phyloP scores from a whole-genome alignment of 441 rosid species.

The Cnidoscolus chayamansa region DNA sequence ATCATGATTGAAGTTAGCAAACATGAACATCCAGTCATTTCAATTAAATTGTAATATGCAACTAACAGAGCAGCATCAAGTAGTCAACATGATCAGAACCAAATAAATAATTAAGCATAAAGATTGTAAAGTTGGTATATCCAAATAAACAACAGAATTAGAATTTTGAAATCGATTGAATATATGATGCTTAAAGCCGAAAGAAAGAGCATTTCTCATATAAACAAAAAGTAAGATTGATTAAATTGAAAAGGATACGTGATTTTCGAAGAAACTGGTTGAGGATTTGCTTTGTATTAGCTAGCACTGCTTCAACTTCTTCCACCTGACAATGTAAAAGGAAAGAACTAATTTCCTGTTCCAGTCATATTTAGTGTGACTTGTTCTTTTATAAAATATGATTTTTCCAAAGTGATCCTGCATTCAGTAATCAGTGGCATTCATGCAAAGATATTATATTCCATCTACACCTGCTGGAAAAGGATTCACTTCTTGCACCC shows the following conservation, averaged over 20 bases:
- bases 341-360: conserved; percentile 17
- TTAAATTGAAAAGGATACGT: conserved; percentile 55
- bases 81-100: conserved; percentile 1
- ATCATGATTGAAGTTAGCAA: background rate
- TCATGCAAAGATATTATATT: background rate
- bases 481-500: background rate
- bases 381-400: background rate
- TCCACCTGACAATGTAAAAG: conserved; percentile 48
- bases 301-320: conserved; percentile 86
- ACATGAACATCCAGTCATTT: background rate
- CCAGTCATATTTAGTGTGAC: conserved; percentile 2
- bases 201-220: conserved; percentile 11
- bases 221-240: conserved; percentile 1
- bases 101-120: background rate
- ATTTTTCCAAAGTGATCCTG: background rate
- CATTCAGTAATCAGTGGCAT: background rate
- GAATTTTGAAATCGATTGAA: background rate
- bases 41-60: background rate
- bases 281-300: conserved; percentile 94
- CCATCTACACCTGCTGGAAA: no score
- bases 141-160: background rate
- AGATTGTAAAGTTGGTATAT: background rate
- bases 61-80: background rate
- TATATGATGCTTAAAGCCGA: conserved; percentile 1
- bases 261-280: conserved; percentile 86